Evolutionary conservation across 2,329 filamentous ascomycete genomes (phyloP).

Genomic region (Xylaria sp.): DNA sequence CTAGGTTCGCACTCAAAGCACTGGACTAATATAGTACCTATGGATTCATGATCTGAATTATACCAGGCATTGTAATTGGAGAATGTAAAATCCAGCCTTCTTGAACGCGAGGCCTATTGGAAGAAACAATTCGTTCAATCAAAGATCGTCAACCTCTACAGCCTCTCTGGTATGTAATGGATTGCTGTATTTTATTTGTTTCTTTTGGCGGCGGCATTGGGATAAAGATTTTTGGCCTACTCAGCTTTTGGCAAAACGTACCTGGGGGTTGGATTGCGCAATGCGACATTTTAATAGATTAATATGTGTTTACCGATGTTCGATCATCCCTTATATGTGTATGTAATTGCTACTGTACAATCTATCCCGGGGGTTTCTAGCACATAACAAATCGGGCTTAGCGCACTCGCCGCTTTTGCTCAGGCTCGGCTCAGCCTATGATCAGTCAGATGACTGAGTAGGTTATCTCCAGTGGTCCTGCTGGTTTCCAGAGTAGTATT

Average conservation of each 20-base stretch:
- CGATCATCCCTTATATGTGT: no score
- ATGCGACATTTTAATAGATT: no score
- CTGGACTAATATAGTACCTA: conserved; percentile 19
- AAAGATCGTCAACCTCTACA: conserved; percentile 17
- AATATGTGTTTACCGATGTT: no score
- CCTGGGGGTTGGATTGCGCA: no score
- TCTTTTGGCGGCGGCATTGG: background rate
- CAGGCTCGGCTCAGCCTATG: conserved; percentile 29
- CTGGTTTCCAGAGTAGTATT: no score
- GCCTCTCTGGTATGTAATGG: background rate
- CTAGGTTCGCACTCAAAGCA: conserved; percentile 12
- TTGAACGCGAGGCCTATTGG: background rate
- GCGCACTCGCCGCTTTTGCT: conserved; percentile 31
- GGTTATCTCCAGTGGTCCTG: no score
- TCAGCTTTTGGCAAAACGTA: background rate
- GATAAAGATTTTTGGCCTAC: background rate
- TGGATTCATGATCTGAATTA: conserved; percentile 28
- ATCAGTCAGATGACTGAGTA: no score
- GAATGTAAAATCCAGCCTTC: background rate
- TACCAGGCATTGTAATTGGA: background rate
- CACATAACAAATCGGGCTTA: no score
- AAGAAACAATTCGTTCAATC: conserved; percentile 11
- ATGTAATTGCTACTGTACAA: no score
- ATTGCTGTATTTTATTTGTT: conserved; percentile 12
- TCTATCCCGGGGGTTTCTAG: no score